Percentiles rank a stretch among this genome's conserved stretches.
Evolutionary conservation across 2,329 filamentous ascomycete species (phyloP).

Genomic region (Colletotrichum lini): DNA sequence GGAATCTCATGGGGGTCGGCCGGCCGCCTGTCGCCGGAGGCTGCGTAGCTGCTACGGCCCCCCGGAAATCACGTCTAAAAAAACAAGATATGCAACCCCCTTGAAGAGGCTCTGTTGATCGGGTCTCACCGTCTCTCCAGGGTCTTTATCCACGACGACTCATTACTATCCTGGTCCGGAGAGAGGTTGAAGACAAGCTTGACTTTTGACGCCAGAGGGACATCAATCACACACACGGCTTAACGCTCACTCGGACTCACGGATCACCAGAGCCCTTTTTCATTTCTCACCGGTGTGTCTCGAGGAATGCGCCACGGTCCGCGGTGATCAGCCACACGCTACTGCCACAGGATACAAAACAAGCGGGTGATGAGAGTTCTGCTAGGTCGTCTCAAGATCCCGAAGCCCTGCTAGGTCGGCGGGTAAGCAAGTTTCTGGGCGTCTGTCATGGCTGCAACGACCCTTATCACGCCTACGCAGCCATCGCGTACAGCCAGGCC

Average conservation of each 20-base stretch:
- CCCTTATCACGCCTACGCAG: slow-evolving; percentile 7
- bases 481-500: slow-evolving; percentile 12
- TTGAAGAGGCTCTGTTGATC: slow-evolving; percentile 41
- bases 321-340: slow-evolving; percentile 35
- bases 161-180: slow-evolving; percentile 26
- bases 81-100: slow-evolving; percentile 28
- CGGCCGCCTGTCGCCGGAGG: slow-evolving; percentile 5
- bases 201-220: slow-evolving; percentile 10
- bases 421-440: neutral
- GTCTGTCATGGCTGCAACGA: neutral
- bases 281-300: slow-evolving; percentile 35
- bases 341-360: slow-evolving; percentile 38
- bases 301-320: slow-evolving; percentile 28
- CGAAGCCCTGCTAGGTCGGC: neutral
- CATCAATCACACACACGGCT: slow-evolving; percentile 31
- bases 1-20: slow-evolving; percentile 22
- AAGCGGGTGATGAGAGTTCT: slow-evolving; percentile 25
- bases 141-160: slow-evolving; percentile 22
- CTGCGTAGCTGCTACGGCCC: slow-evolving; percentile 26
- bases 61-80: slow-evolving; percentile 28
- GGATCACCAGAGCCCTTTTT: slow-evolving; percentile 36
- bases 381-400: slow-evolving; percentile 22
- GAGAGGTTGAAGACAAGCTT: slow-evolving; percentile 8
- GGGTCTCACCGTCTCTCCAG: slow-evolving; percentile 39
- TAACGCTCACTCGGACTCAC: slow-evolving; percentile 13